phyloP scores from a whole-genome alignment of 495 filamentous ascomycete species.

The Evernia prunastri region DNA sequence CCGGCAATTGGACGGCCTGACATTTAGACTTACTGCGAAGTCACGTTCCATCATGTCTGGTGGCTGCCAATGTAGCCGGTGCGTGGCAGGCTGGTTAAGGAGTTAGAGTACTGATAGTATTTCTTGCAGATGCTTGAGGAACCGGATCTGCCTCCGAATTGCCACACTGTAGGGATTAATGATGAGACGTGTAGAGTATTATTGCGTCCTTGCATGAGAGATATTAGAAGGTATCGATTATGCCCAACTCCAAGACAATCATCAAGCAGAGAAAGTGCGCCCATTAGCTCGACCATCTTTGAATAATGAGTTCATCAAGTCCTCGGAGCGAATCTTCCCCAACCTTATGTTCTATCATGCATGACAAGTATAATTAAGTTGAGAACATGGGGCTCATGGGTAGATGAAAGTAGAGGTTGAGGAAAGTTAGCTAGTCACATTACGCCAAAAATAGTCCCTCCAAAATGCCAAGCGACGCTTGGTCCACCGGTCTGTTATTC shows the following conservation, averaged over 20 bases:
- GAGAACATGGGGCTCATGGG: no score
- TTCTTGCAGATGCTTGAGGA: no score
- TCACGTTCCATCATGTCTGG: background rate
- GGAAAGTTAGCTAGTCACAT: no score
- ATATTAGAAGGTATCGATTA: background rate
- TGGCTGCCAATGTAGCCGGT: background rate
- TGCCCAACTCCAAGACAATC: background rate
- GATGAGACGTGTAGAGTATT: background rate
- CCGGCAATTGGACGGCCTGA: background rate
- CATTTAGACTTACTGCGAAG: background rate
- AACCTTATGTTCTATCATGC: no score
- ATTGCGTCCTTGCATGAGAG: background rate
- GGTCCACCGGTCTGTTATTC: background rate
- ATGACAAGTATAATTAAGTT: no score
- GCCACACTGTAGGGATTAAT: background rate
- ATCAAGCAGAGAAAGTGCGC: slow-evolving; percentile 5
- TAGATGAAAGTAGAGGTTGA: no score
- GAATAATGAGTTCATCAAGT: no score
- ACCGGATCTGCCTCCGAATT: no score
- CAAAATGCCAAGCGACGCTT: slow-evolving; percentile 11
- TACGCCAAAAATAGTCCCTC: background rate
- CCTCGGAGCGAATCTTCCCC: no score
- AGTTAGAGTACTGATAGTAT: no score
- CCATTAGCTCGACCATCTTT: no score
- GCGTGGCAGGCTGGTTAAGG: background rate